Conservation (phyloP, 2,329 filamentous ascomycete genomes). For the Colletotrichum sp. region DNA sequence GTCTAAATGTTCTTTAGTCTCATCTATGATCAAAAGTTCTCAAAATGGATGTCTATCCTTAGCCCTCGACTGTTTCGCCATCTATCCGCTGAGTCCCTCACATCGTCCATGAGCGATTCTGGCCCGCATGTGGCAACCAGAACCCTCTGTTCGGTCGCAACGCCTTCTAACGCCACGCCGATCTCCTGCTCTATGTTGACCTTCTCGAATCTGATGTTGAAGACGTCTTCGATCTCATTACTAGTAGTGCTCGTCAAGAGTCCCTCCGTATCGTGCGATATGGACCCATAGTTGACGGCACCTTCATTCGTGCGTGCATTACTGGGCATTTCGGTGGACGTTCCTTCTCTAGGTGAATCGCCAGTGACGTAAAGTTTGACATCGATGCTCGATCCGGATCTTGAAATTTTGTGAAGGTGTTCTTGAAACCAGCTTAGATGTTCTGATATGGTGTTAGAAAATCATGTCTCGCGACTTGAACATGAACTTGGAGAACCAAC, state of each 20-base stretch:
- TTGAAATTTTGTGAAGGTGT: background rate
- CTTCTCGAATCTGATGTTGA: background rate
- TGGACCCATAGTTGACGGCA: background rate
- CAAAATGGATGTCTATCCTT: background rate
- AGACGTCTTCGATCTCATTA: background rate
- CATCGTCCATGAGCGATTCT: background rate
- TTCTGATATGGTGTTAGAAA: background rate
- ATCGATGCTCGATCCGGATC: background rate
- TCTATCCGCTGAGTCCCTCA: background rate
- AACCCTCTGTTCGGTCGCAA: background rate
- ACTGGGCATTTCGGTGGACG: accelerated
- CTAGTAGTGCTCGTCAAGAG: background rate
- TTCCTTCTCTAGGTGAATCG: accelerated
- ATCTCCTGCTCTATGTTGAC: background rate
- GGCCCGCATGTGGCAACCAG: background rate
- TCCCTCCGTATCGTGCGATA: background rate
- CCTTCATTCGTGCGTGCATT: background rate
- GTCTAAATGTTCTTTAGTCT: background rate
- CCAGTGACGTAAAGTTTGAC: background rate
- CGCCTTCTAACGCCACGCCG: background rate
- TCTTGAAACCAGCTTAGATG: background rate
- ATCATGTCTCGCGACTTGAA: accelerated
- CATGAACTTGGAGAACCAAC: background rate
- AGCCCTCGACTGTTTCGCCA: background rate
- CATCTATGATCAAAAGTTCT: background rate